Evolutionary conservation across 2,329 filamentous ascomycete genomes (phyloP), one percentile per base, ranked within the genome.

Genomic region (Fusarium pilosicola): DNA sequence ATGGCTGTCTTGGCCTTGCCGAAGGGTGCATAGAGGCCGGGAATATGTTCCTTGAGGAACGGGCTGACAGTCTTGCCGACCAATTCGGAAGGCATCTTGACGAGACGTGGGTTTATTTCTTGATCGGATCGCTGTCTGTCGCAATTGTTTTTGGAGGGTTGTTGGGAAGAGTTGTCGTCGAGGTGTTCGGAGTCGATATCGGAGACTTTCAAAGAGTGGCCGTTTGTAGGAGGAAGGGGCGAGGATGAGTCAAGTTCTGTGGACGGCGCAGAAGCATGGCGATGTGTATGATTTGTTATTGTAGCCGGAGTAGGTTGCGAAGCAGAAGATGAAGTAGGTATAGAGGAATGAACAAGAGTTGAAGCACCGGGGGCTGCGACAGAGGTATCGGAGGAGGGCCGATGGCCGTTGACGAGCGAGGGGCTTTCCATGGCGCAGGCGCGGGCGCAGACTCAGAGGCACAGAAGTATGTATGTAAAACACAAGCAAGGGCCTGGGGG

Each of bases 31-130:
- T 98, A 98, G 78, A 96, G 89, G 71, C 91, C 90, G 6, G 96
- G 96, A 56, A 98, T 97, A 80, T 98, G 95, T 80, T 95, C 93
- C 75, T 93, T 91, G 61, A 98, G 89, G 81, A 97, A 98, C 4
- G 96, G 95, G 41, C 92, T 93, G 73, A 97, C 91, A 65, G 93
- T 94, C 84, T 94, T 90, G 77, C 91, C 89, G 72, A 93, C 92
- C 63, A 94, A 88, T 74, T 92, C 92, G 70, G 86, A 85, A 54
- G 88, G 85, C 86, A 90, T 90, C 80, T 87, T 89, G 76, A 86
- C 84, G 55, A 89, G 82, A 26, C 87, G 84, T 45, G 84, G 83
- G 61, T 82, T 82, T 70, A 86, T 85, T 73, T 85, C 84, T 66
- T 88, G 86, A 67, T 87, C 84, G 28, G 85, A 85, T 65, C 87